Evolutionary conservation across 2,329 filamentous ascomycete species (phyloP).

Genomic region (Fusarium sp.): DNA sequence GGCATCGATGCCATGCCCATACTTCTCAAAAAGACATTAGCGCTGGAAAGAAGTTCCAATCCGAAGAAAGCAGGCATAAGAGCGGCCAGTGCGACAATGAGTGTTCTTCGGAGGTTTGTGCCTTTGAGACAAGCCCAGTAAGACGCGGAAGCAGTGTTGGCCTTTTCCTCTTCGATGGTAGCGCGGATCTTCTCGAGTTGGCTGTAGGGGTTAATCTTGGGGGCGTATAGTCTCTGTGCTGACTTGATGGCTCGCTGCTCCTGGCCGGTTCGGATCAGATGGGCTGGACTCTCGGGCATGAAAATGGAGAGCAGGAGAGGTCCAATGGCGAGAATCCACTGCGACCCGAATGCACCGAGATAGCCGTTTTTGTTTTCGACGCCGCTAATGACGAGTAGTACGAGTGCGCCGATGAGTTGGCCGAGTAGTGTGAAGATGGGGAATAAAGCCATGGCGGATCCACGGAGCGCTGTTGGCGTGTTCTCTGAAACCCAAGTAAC

Average conservation of each 20-base stretch:
- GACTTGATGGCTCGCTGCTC: conserved; percentile 36
- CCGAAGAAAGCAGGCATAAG: conserved; percentile 60
- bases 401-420: conserved; percentile 47
- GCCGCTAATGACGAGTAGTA: conserved; percentile 44
- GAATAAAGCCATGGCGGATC: conserved; percentile 49
- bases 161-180: conserved; percentile 59
- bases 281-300: conserved; percentile 49
- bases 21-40: conserved; percentile 56
- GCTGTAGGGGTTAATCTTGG: conserved; percentile 27
- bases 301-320: conserved; percentile 45
- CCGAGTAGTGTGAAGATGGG: conserved; percentile 48
- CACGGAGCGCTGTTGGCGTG: conserved; percentile 46
- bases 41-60: conserved; percentile 57
- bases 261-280: conserved; percentile 38
- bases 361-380: conserved; percentile 38
- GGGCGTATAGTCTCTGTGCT: conserved; percentile 39
- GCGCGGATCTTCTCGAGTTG: conserved; percentile 39
- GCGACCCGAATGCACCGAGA: conserved; percentile 46
- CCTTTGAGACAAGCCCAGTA: conserved; percentile 60
- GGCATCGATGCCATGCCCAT: conserved; percentile 49
- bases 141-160: conserved; percentile 46
- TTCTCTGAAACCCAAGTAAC: conserved; percentile 58
- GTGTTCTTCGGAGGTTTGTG: conserved; percentile 56
- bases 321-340: conserved; percentile 41
- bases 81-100: conserved; percentile 57